These are phyloP conservation scores for Arthrinium phaeospermum DNA, from an alignment of 2,329 filamentous ascomycete genomes.

Conservation along the genomic window DNA sequence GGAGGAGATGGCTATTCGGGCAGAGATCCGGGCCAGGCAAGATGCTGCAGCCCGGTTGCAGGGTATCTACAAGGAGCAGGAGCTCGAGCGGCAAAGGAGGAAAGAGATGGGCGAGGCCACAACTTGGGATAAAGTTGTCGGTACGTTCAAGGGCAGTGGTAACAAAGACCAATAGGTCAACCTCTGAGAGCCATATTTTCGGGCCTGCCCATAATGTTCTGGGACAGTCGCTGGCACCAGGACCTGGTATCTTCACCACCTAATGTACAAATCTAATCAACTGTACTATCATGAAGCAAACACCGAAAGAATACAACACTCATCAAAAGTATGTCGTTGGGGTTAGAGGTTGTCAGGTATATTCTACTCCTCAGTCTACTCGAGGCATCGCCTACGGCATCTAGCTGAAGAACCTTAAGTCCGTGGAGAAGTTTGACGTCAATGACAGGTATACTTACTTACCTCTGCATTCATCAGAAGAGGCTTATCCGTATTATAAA, in stretches of 20 bases:
- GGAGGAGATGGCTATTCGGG: conserved; percentile 68
- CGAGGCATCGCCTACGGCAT: neutral
- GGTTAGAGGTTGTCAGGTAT: neutral
- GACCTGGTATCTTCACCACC: neutral
- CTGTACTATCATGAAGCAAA: neutral
- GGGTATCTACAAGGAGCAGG: conserved; percentile 61
- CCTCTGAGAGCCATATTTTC: neutral
- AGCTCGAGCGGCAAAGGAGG: conserved; percentile 58
- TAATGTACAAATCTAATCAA: conserved; percentile 6
- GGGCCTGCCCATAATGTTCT: neutral
- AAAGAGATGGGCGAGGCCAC: conserved; percentile 61
- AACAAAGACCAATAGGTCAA: neutral
- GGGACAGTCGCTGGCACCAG: neutral
- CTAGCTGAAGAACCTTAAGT: too few species aligned
- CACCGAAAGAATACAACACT: neutral
- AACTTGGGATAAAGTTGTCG: conserved; percentile 46
- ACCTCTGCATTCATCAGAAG: neutral
- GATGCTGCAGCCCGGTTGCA: conserved; percentile 64
- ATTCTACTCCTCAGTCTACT: neutral
- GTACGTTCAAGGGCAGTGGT: neutral
- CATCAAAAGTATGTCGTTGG: neutral
- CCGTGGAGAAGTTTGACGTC: neutral
- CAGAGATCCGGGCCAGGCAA: conserved; percentile 65
- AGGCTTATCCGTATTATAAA: neutral
- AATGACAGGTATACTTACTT: neutral